Conservation (phyloP, 73 alveolate genomes). For the Paramecium caudatum region DNA sequence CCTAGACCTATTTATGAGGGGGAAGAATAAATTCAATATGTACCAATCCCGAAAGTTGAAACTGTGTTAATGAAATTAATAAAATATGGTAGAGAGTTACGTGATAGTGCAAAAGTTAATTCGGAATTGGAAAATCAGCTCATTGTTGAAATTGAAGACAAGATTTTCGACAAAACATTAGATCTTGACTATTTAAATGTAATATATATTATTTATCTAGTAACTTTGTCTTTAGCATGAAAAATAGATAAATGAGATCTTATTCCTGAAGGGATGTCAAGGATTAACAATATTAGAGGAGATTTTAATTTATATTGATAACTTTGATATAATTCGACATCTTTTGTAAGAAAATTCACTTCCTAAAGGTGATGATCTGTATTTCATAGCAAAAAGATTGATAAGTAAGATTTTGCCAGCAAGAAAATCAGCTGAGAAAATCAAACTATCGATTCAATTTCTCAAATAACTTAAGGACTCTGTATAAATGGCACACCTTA, state of each 20-base stretch:
- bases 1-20: neutral
- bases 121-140: neutral
- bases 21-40: neutral
- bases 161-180: neutral
- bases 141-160: neutral
- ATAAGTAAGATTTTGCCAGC: neutral
- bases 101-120: neutral
- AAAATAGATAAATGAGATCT: neutral
- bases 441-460: neutral
- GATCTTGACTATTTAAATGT: neutral
- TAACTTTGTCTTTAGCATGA: neutral
- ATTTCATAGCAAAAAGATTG: neutral
- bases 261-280: neutral
- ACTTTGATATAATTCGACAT: neutral
- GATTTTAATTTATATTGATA: neutral
- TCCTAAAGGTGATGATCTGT: constrained; percentile 8
- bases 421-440: neutral
- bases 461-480: neutral
- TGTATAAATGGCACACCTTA: neutral
- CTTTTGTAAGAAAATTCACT: neutral
- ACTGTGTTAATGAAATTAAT: neutral
- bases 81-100: neutral
- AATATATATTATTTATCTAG: neutral
- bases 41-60: neutral
- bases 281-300: neutral